These are phyloP conservation scores for Fonsecaea nubica DNA, from an alignment of 2,329 filamentous ascomycete species.

Conservation along the genomic window DNA sequence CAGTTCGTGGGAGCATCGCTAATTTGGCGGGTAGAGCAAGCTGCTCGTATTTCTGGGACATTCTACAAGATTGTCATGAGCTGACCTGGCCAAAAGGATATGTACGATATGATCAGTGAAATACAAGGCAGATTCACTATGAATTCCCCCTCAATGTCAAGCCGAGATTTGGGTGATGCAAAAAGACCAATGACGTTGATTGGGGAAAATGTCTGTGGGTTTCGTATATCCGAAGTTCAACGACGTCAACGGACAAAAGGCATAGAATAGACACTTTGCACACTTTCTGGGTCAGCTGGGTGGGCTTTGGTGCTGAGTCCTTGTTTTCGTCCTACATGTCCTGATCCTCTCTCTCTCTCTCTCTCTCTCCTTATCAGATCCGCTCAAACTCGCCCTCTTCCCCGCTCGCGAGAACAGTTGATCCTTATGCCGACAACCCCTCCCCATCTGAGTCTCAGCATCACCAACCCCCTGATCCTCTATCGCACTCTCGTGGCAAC, in stretches of 20 bases:
- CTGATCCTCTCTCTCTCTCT: not conserved
- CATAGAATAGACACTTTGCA: too few relatives aligned
- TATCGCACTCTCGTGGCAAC: conserved; percentile 75
- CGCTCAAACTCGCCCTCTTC: too few relatives aligned
- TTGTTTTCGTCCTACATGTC: not conserved
- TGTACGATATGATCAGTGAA: not conserved
- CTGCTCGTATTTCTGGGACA: not conserved
- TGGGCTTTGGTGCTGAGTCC: not conserved
- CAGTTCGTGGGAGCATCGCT: not conserved
- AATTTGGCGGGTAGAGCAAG: not conserved
- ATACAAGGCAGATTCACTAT: not conserved
- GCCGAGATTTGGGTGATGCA: conserved; percentile 17
- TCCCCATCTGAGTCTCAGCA: conserved; percentile 35
- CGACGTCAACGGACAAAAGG: not conserved
- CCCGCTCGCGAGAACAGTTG: not conserved
- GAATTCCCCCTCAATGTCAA: not conserved
- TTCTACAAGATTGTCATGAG: not conserved
- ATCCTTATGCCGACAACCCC: conserved; percentile 10
- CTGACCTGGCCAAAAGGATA: not conserved
- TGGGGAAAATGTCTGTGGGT: conserved; percentile 3
- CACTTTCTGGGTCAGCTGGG: too few relatives aligned
- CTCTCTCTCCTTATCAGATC: not conserved
- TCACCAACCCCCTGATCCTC: conserved; percentile 72
- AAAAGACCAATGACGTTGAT: conserved; percentile 19
- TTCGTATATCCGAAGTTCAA: not conserved